A percentile compares a stretch with the other conserved stretches of the same genome.
Conservation (phyloP, 257 asterid species). For the Linaria vulgaris region DNA sequence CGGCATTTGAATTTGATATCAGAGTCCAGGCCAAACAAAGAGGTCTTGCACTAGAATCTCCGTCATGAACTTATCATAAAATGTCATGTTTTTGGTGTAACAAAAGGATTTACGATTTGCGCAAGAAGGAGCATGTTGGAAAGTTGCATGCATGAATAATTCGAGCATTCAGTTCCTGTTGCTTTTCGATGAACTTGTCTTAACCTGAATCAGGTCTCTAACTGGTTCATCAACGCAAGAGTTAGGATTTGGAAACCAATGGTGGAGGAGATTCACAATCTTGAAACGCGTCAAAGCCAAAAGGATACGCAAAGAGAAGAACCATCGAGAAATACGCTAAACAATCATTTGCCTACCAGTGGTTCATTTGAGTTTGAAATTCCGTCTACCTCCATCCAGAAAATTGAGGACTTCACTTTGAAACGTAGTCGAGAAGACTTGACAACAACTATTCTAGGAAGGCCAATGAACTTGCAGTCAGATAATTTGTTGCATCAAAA, state of each 20-base stretch:
- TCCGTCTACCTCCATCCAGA: conserved; percentile 41
- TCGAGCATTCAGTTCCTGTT: not conserved
- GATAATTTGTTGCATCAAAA: conserved; percentile 40
- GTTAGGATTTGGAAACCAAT: conserved; percentile 98
- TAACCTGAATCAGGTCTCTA: conserved; percentile 59
- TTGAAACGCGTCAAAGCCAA: conserved; percentile 60
- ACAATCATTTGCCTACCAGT: conserved; percentile 34
- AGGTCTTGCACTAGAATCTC: too few relatives aligned
- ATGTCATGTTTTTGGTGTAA: too few relatives aligned
- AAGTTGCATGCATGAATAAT: not conserved
- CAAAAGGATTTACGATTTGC: too few relatives aligned
- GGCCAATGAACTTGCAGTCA: conserved; percentile 37
- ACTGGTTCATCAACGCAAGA: conserved; percentile 96
- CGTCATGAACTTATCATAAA: too few relatives aligned
- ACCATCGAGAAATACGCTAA: conserved; percentile 24
- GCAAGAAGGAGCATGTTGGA: too few relatives aligned
- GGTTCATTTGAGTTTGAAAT: conserved; percentile 40
- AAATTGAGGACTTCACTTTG: conserved; percentile 33
- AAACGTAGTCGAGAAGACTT: conserved; percentile 51
- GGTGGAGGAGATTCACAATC: conserved; percentile 95
- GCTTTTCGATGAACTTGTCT: not conserved
- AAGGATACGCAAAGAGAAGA: conserved; percentile 43
- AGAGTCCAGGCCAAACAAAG: too few relatives aligned
- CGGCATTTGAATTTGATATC: too few relatives aligned
- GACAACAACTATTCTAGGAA: conserved; percentile 23